A percentile compares a stretch with the other conserved stretches of the same genome.
Conservation (phyloP, 2,329 filamentous ascomycete species). For the Fusarium brachygibbosum region DNA sequence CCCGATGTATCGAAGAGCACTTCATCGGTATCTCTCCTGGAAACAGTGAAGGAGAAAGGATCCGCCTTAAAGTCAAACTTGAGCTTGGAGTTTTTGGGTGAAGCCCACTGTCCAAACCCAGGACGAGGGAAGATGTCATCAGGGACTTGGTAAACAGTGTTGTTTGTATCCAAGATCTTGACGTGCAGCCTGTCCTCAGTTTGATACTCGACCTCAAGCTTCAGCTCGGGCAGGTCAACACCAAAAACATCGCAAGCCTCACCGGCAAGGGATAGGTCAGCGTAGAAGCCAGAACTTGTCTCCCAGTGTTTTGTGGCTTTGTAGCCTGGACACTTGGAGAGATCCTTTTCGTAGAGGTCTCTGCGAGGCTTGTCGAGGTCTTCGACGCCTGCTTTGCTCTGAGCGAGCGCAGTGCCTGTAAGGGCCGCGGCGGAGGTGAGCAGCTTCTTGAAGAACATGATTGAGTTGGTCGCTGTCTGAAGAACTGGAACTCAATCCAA, state of each 20-base stretch:
- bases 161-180: slow-evolving; percentile 77
- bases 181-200: slow-evolving; percentile 73
- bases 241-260: slow-evolving; percentile 82
- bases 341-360: slow-evolving; percentile 41
- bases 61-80: slow-evolving; percentile 58
- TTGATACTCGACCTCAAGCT: slow-evolving; percentile 68
- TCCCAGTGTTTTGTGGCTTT: slow-evolving; percentile 70
- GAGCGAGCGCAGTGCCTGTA: slow-evolving; percentile 31
- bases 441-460: slow-evolving; percentile 40
- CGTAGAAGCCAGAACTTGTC: slow-evolving; percentile 70
- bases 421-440: slow-evolving; percentile 30
- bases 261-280: slow-evolving; percentile 78
- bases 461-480: slow-evolving; percentile 12
- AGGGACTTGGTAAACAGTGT: slow-evolving; percentile 81
- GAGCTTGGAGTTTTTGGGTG: slow-evolving; percentile 57
- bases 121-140: slow-evolving; percentile 74
- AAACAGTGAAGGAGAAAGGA: slow-evolving; percentile 78
- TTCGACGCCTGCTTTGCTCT: slow-evolving; percentile 41
- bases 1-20: slow-evolving; percentile 79
- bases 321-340: slow-evolving; percentile 74
- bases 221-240: slow-evolving; percentile 76
- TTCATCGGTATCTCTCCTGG: slow-evolving; percentile 56
- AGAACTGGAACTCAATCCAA: background rate
- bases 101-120: slow-evolving; percentile 43
- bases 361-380: slow-evolving; percentile 35